Evolutionary conservation across 1,284 basidiomycete genomes (phyloP), one percentile per base, ranked within the genome.

Genomic region (Schizophyllum amplum): DNA sequence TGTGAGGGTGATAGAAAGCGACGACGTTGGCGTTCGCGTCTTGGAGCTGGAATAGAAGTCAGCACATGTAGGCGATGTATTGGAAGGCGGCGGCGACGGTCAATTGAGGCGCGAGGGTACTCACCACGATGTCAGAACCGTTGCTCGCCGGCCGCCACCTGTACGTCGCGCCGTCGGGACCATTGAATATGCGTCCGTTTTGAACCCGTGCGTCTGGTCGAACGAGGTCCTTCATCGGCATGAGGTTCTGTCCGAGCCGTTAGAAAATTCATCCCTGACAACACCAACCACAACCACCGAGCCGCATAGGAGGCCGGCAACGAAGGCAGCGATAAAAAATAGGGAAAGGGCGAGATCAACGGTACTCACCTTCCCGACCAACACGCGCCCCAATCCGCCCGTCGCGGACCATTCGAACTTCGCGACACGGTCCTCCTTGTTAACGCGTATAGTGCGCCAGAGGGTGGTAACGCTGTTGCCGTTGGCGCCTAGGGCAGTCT

Each of bases 401-500:
- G 81, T 87, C 55, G 81, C 73, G 56, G 85, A 80, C 89, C 89
- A 92, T 71, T 92, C 90, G 59, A 92, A 80, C 72, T 85, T 89
- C 62, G 90, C 89, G 64, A 91, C 84, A 51, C 87, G 83, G 69
- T 92, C 89, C 72, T 90, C 87, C 67, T 86, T 88, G 73, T 86
- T 87, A 55, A 85, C 77, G 53, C 88, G 86, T 64, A 89, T 86
- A 26, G 85, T 75, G 59, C 86, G 81, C 80, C 80, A 88, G 56
- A 91, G 75, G 25, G 86, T 90, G 17, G 89, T 92, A 49, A 84
- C 80, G 62, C 77, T 84, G 65, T 82, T 79, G 33, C 86, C 87
- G 62, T 74, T 84, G 57, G 74, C 73, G 65, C 71, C 78, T 54
- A 81, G 77, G 47, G 79, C 78, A 51, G 87, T 89, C 87, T 91